Evolutionary conservation across 768 basidiomycete genomes (phyloP).

Genomic region (Naganishia vaughanmartiniae): DNA sequence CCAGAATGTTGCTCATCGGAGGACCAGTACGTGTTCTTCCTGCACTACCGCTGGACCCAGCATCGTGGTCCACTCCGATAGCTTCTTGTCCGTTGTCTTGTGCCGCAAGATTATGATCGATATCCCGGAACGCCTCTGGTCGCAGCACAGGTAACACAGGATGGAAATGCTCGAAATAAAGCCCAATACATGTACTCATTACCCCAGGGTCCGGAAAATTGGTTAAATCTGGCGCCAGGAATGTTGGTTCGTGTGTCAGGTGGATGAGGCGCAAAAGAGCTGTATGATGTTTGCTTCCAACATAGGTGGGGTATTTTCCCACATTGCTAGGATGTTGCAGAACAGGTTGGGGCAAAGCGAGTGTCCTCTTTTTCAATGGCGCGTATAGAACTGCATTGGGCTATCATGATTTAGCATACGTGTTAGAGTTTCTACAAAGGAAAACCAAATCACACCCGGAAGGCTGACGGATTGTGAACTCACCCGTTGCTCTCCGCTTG

Average conservation of each 20-base stretch:
- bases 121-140: constrained; percentile 35
- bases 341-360: constrained; percentile 13
- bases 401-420: constrained; percentile 14
- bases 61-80: neutral
- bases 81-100: neutral
- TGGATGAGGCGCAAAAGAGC: constrained; percentile 35
- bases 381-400: neutral
- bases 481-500: neutral
- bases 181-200: constrained; percentile 43
- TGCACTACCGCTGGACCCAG: neutral
- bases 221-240: constrained; percentile 41
- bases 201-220: constrained; percentile 45
- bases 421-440: constrained; percentile 7
- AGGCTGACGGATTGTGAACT: constrained; percentile 5
- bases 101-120: constrained; percentile 30
- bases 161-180: constrained; percentile 47
- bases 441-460: constrained; percentile 8
- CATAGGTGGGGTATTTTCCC: neutral
- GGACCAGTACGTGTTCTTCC: neutral
- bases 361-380: constrained; percentile 1
- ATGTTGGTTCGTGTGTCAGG: constrained; percentile 42
- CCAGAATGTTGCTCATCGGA: constrained; percentile 4
- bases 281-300: constrained; percentile 3
- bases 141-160: constrained; percentile 43
- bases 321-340: neutral